phyloP scores from a whole-genome alignment of 148 eudicot genomes.

The Linanthus parryae region DNA sequence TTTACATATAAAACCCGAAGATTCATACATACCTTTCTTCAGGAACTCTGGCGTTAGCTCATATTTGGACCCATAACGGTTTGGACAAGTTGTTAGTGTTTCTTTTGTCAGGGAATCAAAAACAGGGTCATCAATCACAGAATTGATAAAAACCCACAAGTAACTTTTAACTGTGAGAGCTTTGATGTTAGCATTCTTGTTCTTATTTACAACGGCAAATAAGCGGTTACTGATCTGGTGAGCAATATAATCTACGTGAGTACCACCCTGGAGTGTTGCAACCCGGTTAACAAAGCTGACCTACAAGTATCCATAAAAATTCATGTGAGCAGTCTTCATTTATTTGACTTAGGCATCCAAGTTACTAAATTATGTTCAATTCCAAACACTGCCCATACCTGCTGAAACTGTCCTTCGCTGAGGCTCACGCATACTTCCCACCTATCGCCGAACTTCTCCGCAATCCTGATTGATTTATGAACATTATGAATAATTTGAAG shows the following conservation, averaged over 20 bases:
- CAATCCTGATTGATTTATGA: too few relatives aligned
- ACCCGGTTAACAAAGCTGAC: conserved; percentile 88
- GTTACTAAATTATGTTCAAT: too few relatives aligned
- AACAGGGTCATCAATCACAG: conserved; percentile 97
- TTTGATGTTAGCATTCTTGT: conserved; percentile 48
- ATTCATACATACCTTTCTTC: conserved; percentile 49
- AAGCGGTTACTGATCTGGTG: conserved; percentile 50
- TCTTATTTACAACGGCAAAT: conserved; percentile 43
- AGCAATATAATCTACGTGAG: conserved; percentile 81
- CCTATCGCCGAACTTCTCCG: conserved; percentile 45
- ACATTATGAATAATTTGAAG: too few relatives aligned
- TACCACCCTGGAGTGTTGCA: conserved; percentile 81
- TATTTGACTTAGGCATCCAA: neutral
- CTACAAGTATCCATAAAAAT: too few relatives aligned
- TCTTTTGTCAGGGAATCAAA: conserved; percentile 94
- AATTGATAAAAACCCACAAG: conserved; percentile 84
- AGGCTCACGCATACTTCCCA: conserved; percentile 73
- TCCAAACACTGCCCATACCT: conserved; percentile 44
- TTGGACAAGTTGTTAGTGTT: conserved; percentile 62
- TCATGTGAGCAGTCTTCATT: too few relatives aligned
- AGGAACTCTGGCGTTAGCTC: conserved; percentile 55
- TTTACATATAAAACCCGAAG: neutral
- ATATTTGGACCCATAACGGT: conserved; percentile 69
- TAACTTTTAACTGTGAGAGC: conserved; percentile 65
- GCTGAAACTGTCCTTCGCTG: conserved; percentile 81